Conservation (phyloP, 106 monocot species). For the Apostasia ramifera region DNA sequence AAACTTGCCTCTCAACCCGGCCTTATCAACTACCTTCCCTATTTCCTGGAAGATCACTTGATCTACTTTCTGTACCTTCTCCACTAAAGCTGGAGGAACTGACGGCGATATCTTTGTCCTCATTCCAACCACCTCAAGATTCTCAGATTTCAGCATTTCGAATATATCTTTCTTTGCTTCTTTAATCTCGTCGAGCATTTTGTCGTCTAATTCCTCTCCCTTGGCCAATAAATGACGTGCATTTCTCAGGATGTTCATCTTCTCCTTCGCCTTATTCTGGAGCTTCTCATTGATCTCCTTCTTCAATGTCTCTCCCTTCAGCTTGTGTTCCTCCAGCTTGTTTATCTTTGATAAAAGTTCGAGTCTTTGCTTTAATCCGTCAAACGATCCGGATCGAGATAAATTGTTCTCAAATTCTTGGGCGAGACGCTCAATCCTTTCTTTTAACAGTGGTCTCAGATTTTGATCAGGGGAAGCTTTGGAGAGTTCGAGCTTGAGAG, state of each 20-base stretch:
- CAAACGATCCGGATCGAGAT: constrained; percentile 31
- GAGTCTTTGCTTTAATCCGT: constrained; percentile 59
- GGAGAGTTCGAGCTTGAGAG: constrained; percentile 56
- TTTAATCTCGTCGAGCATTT: constrained; percentile 29
- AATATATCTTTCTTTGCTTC: constrained; percentile 32
- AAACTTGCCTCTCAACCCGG: constrained; percentile 43
- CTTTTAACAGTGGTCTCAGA: constrained; percentile 39
- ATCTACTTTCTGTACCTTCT: constrained; percentile 35
- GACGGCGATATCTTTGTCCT: constrained; percentile 28
- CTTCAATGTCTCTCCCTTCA: constrained; percentile 59
- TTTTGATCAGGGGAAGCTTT: constrained; percentile 27
- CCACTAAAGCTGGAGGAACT: constrained; percentile 33
- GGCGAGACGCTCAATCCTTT: constrained; percentile 39
- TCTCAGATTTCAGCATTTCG: constrained; percentile 42
- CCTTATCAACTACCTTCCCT: constrained; percentile 27
- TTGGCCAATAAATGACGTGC: constrained; percentile 33
- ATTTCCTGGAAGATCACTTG: constrained; percentile 41
- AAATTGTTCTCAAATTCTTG: constrained; percentile 58
- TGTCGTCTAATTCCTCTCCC: constrained; percentile 44
- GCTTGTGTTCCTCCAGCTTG: constrained; percentile 24
- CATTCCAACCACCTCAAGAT: constrained; percentile 40
- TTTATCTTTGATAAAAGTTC: constrained; percentile 38
- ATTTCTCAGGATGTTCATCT: constrained; percentile 40
- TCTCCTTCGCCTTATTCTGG: constrained; percentile 31
- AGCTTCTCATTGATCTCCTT: constrained; percentile 65